Evolutionary conservation across 306 rosid genomes (phyloP), one percentile per base, ranked within the genome.

Genomic region (Fagus crenata): DNA sequence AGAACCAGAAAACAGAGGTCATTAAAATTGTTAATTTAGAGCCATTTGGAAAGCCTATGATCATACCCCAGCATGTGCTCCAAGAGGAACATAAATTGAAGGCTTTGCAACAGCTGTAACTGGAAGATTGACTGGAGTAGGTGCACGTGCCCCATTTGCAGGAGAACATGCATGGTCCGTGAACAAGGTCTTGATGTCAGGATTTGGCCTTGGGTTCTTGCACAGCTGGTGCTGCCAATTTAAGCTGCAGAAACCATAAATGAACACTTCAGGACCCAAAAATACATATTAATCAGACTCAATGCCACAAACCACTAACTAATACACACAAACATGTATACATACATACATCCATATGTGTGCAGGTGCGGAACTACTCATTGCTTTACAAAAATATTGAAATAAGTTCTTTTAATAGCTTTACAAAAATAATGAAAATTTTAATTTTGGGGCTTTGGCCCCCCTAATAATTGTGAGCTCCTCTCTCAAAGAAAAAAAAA

Each of bases 211-310:
- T 39, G 97, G 97, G 49, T 87, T 85, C 83, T 91, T 90, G 84
- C 97, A 93, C 75, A 87, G 87, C 81, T 90, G 96, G 80, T 93
- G 98, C 83, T 93, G 98, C 98, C 97, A 93, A 82, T 93, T 93
- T 85, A 93, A 82, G 81, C 98, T 93, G 91, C 85, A 87, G 49
- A 63, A 70, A 83, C 64, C 77, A 73, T 40, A 70, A 65, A 46
- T 39, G 32, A 33, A 77, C 33, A 80, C 37, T 5, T 43, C 56
- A 76, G 37, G 63, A 75, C 61, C 73, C 74, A 75, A 65, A 61
- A 63, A 71, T 58, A 63, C 43, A 58, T 22, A 22, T 77, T 12
- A n/a, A 56, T 63, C 83, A 64, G 49, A 41, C 68, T 82, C 35
- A 64, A 22, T 15, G 63, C 49, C 17, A 32, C 65, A 41, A 43